Evolutionary conservation across 176 grass and related monocot genomes (phyloP).

Genomic region (Cenchrus purpureus): DNA sequence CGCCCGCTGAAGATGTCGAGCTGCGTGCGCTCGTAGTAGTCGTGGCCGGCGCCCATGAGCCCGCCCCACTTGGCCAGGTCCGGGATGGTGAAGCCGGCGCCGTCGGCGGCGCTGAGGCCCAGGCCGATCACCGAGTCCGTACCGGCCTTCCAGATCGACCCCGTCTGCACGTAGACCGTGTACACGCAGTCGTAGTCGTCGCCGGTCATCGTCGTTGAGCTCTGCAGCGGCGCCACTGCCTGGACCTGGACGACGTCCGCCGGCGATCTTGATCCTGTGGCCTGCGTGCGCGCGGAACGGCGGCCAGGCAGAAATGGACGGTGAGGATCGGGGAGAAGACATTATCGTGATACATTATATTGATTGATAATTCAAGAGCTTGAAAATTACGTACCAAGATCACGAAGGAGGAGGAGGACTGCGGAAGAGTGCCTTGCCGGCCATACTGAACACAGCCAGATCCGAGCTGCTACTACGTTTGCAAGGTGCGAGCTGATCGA

Average conservation of each 20-base stretch:
- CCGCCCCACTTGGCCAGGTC: conserved; percentile 19
- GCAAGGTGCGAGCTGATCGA: not conserved
- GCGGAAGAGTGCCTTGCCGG: not conserved
- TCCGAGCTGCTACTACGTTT: not conserved
- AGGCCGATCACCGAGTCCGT: conserved; percentile 35
- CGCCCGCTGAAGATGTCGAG: conserved; percentile 51
- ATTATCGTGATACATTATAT: no score
- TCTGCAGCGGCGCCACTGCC: not conserved
- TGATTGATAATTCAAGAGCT: no score
- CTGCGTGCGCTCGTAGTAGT: conserved; percentile 47
- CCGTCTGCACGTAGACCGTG: conserved; percentile 39
- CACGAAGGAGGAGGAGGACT: not conserved
- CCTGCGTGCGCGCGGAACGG: not conserved
- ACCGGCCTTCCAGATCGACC: conserved; percentile 43
- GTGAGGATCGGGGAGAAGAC: no score
- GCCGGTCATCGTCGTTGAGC: not conserved
- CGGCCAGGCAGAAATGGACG: not conserved
- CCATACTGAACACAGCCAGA: not conserved
- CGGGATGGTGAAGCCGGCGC: conserved; percentile 8
- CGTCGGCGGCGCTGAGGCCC: not conserved
- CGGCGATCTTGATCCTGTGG: conserved; percentile 4
- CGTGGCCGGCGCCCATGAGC: conserved; percentile 27
- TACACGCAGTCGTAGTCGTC: conserved; percentile 30
- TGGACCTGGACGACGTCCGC: not conserved
- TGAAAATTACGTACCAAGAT: not conserved